Conservation (phyloP, 345 rosid species). For the Erysimum cheiranthoides region DNA sequence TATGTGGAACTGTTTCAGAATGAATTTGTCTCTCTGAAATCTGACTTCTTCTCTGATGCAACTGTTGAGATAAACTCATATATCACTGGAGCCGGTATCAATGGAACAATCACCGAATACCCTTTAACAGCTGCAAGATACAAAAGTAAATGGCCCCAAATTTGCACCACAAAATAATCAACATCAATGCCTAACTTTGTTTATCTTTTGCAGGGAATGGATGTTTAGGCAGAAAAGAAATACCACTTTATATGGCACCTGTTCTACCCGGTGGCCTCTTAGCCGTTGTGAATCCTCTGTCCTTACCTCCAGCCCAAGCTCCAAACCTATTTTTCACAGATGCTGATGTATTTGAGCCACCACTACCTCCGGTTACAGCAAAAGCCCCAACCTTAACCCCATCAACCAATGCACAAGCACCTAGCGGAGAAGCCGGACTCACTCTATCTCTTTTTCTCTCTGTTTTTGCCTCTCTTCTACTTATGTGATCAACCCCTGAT, state of each 20-base stretch:
- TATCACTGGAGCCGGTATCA: conserved; percentile 22
- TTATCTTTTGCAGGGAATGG: too few relatives aligned
- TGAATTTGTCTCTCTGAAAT: conserved; percentile 77
- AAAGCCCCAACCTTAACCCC: conserved; percentile 34
- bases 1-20: conserved; percentile 68
- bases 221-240: too few relatives aligned
- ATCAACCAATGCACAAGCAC: conserved; percentile 41
- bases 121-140: conserved; percentile 74
- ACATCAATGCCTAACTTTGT: too few relatives aligned
- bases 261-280: too few relatives aligned
- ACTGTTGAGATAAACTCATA: conserved; percentile 73
- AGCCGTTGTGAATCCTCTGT: too few relatives aligned
- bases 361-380: not conserved
- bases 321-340: conserved; percentile 53
- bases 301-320: conserved; percentile 63
- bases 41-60: conserved; percentile 79
- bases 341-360: conserved; percentile 1
- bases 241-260: too few relatives aligned
- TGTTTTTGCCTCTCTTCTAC: conserved; percentile 44
- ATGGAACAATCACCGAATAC: conserved; percentile 75
- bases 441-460: conserved; percentile 46
- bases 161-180: not conserved
- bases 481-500: conserved; percentile 3
- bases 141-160: conserved; percentile 59
- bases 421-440: conserved; percentile 54